Base-by-base conservation (phyloP, 192 early-diverging fungal species). In the Backusella westeae region DNA sequence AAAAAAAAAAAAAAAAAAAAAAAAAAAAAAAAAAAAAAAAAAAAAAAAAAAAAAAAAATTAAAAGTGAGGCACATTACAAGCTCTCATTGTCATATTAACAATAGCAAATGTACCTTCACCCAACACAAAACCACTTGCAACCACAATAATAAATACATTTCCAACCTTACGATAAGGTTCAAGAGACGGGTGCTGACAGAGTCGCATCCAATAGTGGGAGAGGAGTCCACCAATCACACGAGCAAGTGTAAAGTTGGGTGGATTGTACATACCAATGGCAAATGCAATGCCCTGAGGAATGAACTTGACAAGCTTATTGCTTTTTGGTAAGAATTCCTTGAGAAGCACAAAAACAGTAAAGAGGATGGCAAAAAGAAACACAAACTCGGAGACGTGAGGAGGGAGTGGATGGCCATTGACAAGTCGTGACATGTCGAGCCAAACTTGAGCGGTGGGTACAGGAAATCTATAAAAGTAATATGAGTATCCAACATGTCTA, bases 241-340 rank as follows among this genome's bases (percentile, higher is more conserved):
- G 86, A 52, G 91, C 91, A 23, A 93, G 72, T 8, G 91, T 93
- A 69, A 93, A 93, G 63, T 90, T 91, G 9, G 92, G 92, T 6
- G 91, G 84, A 77, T 93, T 93, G 81, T 92, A 93, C 71, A 93
- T 93, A n/a, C 92, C 92, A 53, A 93, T 91, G 8, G 92, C 91
- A 85, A 93, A 93, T 14, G 92, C 91, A 35, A 93, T 92, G 0
- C 92, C 92, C 65, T 89, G 90, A 6, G 92, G 92, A 73, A 91
- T 83, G 34, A 80, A 89, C 6, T 67, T 52, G 8, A 78, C 46
- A 89, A 89, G 90, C 66, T 46, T 39, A 19, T 78, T 78, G 6
- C 70, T 68, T 23, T 63, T 63, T 6, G 21, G 26, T 0, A 32
- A 32, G 17, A 42, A 71, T 2, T 75, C 78, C 34, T 82, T 77